Conservation (phyloP, 495 filamentous ascomycete species). For the Tuber melanosporum region DNA sequence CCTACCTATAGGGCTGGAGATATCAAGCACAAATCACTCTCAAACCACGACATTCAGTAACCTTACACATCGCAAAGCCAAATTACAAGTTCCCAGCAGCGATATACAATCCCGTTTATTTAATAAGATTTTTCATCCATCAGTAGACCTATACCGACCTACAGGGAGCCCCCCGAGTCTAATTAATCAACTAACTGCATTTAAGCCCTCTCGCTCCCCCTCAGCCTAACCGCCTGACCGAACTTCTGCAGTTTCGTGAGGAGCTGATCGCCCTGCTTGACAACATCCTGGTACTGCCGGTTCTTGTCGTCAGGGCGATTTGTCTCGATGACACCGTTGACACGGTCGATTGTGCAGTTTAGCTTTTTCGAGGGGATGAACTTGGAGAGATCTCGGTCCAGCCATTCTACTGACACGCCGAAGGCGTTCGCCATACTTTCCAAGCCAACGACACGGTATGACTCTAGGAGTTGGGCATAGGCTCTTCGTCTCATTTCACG, state of each 20-base stretch:
- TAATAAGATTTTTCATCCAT: neutral
- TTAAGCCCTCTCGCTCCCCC: slow-evolving; percentile 82
- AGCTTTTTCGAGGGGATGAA: slow-evolving; percentile 94
- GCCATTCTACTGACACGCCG: slow-evolving; percentile 88
- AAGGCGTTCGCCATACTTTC: slow-evolving; percentile 94
- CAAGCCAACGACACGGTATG: slow-evolving; percentile 91
- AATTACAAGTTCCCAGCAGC: neutral
- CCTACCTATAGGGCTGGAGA: neutral
- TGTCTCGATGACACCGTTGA: slow-evolving; percentile 95
- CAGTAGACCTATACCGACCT: neutral
- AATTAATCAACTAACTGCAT: slow-evolving; percentile 3
- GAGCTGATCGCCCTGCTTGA: slow-evolving; percentile 91
- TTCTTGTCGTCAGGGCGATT: slow-evolving; percentile 97
- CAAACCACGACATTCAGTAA: neutral
- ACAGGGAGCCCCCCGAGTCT: neutral
- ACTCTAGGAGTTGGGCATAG: slow-evolving; percentile 95
- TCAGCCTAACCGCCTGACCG: slow-evolving; percentile 86
- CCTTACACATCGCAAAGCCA: neutral
- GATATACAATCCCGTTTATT: neutral
- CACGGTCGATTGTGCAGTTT: slow-evolving; percentile 92
- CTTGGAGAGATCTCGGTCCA: slow-evolving; percentile 90
- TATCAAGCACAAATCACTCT: neutral
- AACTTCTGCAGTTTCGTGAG: slow-evolving; percentile 99
- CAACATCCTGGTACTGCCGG: slow-evolving; percentile 95
- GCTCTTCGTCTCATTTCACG: slow-evolving; percentile 94